Conservation (phyloP, 768 basidiomycete genomes). For the Daedalea quercina region DNA sequence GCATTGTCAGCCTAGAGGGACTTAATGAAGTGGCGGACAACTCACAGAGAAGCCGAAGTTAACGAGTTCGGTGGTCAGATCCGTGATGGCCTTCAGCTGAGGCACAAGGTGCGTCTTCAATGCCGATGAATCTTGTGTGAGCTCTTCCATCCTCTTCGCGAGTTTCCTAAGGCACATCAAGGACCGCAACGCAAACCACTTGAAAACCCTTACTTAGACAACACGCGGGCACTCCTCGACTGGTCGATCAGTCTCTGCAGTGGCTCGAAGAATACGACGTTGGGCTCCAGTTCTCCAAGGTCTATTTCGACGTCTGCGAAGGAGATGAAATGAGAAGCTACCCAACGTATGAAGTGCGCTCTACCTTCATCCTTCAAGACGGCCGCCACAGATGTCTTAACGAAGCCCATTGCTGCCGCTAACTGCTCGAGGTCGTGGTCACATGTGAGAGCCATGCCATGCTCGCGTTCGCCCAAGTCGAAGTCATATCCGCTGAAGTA, state of each 20-base stretch:
- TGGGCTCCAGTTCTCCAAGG: conserved; percentile 66
- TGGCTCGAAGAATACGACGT: conserved; percentile 73
- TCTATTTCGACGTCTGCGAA: conserved; percentile 63
- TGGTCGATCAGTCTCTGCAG: conserved; percentile 78
- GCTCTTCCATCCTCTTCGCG: conserved; percentile 76
- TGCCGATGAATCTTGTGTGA: conserved; percentile 64
- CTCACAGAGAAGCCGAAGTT: conserved; percentile 88
- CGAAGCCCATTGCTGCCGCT: conserved; percentile 83
- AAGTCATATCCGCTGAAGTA: conserved; percentile 80
- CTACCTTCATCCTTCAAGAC: conserved; percentile 74
- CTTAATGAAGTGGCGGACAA: not conserved
- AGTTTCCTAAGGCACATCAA: conserved; percentile 62
- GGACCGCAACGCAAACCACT: not conserved
- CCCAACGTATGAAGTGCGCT: conserved; percentile 4
- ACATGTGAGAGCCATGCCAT: conserved; percentile 73
- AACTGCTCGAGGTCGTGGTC: conserved; percentile 94
- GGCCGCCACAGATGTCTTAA: conserved; percentile 76
- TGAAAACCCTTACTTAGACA: conserved; percentile 58
- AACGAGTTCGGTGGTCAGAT: conserved; percentile 71
- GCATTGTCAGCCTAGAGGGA: not conserved
- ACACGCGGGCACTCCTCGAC: conserved; percentile 70
- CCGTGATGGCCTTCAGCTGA: conserved; percentile 66
- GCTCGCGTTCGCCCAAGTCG: conserved; percentile 85
- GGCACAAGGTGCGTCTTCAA: conserved; percentile 65
- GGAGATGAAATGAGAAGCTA: not conserved